phyloP scores from a whole-genome alignment of 306 rosid genomes.

The Prunus mira region DNA sequence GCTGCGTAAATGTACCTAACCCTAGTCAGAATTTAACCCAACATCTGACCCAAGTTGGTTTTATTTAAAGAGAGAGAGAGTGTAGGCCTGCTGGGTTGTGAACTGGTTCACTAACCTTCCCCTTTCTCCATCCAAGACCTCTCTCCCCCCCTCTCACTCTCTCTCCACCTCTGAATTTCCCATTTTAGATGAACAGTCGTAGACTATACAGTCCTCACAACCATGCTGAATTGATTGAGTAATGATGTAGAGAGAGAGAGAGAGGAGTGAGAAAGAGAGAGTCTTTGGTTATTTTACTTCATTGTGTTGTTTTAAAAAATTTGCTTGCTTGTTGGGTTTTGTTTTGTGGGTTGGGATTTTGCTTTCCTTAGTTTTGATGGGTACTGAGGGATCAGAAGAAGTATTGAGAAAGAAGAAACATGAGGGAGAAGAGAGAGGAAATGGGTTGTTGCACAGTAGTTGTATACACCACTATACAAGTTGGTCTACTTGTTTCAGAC shows the following conservation, averaged over 20 bases:
- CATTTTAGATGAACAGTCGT: conserved; percentile 27
- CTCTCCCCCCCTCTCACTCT: not conserved
- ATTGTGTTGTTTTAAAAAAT: not conserved
- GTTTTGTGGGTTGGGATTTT: conserved; percentile 5
- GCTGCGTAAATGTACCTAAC: conserved; percentile 37
- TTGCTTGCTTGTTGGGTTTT: conserved; percentile 9
- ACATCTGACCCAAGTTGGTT: conserved; percentile 37
- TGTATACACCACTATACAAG: conserved; percentile 25
- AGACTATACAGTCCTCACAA: not conserved
- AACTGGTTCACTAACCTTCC: conserved; percentile 40
- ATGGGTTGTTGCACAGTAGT: conserved; percentile 19
- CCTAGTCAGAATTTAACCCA: conserved; percentile 63
- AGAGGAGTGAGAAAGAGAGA: conserved; percentile 7
- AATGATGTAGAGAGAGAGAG: conserved; percentile 42
- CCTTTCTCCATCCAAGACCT: not conserved
- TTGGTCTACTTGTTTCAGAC: conserved; percentile 43
- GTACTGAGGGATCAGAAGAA: conserved; percentile 38
- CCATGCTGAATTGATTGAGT: conserved; percentile 22
- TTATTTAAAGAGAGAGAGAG: conserved; percentile 45
- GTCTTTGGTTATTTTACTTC: conserved; percentile 15
- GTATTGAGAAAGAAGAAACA: conserved; percentile 24
- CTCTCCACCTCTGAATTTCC: conserved; percentile 10
- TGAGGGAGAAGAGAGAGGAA: conserved; percentile 30
- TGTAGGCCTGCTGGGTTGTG: conserved; percentile 38
- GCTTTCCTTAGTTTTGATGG: conserved; percentile 35